A percentile compares a stretch with the other conserved stretches of the same genome.
Evolutionary conservation across 139 green algal genomes (phyloP).

Genomic region (Chlamydomonas schloesseri): DNA sequence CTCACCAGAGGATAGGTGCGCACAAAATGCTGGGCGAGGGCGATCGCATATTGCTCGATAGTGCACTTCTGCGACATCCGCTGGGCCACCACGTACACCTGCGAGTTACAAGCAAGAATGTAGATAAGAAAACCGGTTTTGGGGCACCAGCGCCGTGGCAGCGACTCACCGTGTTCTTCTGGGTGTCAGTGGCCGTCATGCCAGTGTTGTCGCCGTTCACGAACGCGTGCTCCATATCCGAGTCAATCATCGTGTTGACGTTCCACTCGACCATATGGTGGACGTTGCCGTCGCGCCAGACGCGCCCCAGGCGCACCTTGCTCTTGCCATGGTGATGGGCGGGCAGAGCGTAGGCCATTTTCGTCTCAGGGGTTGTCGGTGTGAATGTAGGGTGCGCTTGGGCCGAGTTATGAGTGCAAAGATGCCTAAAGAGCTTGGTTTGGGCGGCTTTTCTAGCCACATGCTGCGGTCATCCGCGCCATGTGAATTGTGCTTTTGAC

Average conservation of each 20-base stretch:
- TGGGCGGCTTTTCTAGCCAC: no score
- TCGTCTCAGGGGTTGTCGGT: not conserved
- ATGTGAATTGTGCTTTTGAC: no score
- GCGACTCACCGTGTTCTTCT: constrained; percentile 89
- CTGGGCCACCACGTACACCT: constrained; percentile 91
- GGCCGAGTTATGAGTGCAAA: no score
- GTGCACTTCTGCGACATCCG: constrained; percentile 69
- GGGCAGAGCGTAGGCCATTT: constrained; percentile 49
- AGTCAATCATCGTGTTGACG: constrained; percentile 86
- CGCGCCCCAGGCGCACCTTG: constrained; percentile 79
- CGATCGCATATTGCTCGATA: constrained; percentile 90
- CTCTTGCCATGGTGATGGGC: constrained; percentile 92
- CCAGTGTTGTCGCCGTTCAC: constrained; percentile 78
- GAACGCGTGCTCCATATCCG: constrained; percentile 80
- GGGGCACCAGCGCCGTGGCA: no score
- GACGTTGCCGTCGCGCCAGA: constrained; percentile 80
- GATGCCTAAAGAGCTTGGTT: no score
- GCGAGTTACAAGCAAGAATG: not conserved
- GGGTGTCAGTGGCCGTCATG: constrained; percentile 95
- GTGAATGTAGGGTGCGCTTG: not conserved
- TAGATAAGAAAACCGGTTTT: not conserved
- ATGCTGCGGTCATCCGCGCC: no score
- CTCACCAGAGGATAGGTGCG: constrained; percentile 78
- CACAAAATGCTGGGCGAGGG: constrained; percentile 90
- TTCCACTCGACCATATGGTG: constrained; percentile 91